Evolutionary conservation across 345 rosid genomes (phyloP).

Genomic region (Atalantia buxifolia): DNA sequence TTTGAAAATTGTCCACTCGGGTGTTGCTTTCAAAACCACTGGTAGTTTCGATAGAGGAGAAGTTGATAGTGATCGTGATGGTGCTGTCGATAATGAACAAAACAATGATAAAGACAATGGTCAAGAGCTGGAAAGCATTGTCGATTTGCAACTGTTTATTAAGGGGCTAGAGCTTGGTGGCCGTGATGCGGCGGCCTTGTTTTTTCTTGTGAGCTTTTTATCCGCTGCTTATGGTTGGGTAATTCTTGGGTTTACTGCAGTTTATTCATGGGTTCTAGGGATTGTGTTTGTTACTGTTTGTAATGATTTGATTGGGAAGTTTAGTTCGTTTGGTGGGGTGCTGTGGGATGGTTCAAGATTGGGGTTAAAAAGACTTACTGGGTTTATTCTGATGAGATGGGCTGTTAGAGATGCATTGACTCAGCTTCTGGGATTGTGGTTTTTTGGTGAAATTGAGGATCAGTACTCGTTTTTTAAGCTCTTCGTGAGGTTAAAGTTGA

Average conservation of each 20-base stretch:
- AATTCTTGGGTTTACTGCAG: conserved; percentile 77
- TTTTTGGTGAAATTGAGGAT: conserved; percentile 84
- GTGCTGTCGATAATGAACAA: conserved; percentile 12
- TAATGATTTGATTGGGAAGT: conserved; percentile 63
- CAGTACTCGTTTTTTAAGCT: conserved; percentile 82
- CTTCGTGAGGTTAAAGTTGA: conserved; percentile 79
- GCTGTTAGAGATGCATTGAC: conserved; percentile 87
- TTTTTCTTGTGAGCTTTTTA: conserved; percentile 65
- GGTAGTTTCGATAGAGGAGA: not conserved
- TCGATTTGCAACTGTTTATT: conserved; percentile 57
- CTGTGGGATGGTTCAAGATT: conserved; percentile 75
- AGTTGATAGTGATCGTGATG: not conserved
- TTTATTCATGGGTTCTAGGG: conserved; percentile 78
- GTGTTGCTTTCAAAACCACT: conserved; percentile 40
- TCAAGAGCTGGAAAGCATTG: conserved; percentile 38
- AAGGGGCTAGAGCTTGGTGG: conserved; percentile 71
- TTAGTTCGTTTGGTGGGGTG: conserved; percentile 46
- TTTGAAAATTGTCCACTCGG: conserved; percentile 52
- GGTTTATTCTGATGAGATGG: conserved; percentile 86
- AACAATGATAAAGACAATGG: conserved; percentile 18
- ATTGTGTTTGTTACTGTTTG: conserved; percentile 65
- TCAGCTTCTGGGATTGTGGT: conserved; percentile 85
- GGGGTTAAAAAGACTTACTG: conserved; percentile 75
- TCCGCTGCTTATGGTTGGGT: conserved; percentile 95
- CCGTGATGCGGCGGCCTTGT: conserved; percentile 66